Conservation (phyloP, 2,329 filamentous ascomycete species). For the Elsinoe necatrix region DNA sequence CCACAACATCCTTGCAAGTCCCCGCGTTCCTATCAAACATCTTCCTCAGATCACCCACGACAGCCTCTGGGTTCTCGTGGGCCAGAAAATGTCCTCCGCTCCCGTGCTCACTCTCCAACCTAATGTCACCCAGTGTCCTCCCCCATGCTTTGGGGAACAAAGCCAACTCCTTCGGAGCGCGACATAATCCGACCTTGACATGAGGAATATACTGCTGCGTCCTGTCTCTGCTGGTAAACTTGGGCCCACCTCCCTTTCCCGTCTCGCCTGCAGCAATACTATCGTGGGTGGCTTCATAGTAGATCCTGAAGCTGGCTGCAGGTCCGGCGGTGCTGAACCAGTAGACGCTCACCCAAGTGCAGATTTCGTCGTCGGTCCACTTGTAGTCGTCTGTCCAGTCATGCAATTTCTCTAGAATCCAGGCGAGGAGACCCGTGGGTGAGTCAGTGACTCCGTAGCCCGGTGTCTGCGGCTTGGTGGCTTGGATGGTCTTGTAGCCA, state of each 20-base stretch:
- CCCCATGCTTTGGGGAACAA: conserved; percentile 50
- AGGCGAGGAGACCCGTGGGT: conserved; percentile 62
- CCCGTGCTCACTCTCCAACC: conserved; percentile 45
- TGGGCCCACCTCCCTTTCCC: conserved; percentile 14
- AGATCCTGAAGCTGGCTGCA: conserved; percentile 59
- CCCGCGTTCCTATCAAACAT: conserved; percentile 47
- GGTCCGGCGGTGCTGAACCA: conserved; percentile 62
- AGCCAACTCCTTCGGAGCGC: conserved; percentile 51
- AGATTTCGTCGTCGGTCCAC: conserved; percentile 68
- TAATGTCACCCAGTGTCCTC: conserved; percentile 50
- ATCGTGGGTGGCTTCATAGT: conserved; percentile 56
- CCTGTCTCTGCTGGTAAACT: conserved; percentile 25
- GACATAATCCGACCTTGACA: conserved; percentile 45
- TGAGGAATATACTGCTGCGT: conserved; percentile 36
- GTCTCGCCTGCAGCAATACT: background rate
- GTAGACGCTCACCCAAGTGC: conserved; percentile 68
- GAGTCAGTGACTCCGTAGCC: conserved; percentile 61
- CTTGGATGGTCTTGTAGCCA: conserved; percentile 53
- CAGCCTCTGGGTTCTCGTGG: conserved; percentile 44
- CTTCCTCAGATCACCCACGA: conserved; percentile 43
- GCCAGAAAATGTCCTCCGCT: conserved; percentile 53
- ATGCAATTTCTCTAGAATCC: conserved; percentile 74
- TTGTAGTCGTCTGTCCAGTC: conserved; percentile 65
- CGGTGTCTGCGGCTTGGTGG: conserved; percentile 64
- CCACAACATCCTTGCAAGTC: conserved; percentile 7